phyloP scores from a whole-genome alignment of 106 monocot genomes.

The Dioscorea zingiberensis region DNA sequence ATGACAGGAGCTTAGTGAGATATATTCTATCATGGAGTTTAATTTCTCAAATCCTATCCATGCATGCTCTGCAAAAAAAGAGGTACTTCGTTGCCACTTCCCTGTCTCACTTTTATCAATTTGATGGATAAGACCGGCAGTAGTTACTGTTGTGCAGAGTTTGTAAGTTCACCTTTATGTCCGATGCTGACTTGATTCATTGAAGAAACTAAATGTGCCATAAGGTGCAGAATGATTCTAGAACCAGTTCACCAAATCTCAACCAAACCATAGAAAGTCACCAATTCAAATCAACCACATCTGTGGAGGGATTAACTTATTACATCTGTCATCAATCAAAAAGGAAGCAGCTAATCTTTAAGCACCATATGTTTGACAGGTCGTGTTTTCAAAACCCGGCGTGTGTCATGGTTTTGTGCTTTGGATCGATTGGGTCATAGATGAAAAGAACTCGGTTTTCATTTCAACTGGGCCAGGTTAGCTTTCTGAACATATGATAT shows the following conservation, averaged over 20 bases:
- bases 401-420: conserved; percentile 90
- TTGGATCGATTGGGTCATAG: conserved; percentile 95
- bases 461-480: conserved; percentile 86
- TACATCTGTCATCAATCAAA: neutral
- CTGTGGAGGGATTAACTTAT: neutral
- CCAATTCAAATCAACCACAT: neutral
- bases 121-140: no score
- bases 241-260: neutral
- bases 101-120: no score
- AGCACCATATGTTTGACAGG: conserved; percentile 26
- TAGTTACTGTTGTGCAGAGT: no score
- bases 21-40: conserved; percentile 71
- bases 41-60: conserved; percentile 61
- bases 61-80: conserved; percentile 55
- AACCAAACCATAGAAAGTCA: neutral
- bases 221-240: neutral
- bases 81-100: conserved; percentile 30
- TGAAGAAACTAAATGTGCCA: neutral
- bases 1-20: conserved; percentile 68
- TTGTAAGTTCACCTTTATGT: neutral
- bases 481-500: neutral
- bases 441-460: conserved; percentile 44
- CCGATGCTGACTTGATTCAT: neutral
- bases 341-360: neutral
- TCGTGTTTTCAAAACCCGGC: conserved; percentile 51